Percentiles rank a stretch among this genome's conserved stretches.
phyloP scores from a whole-genome alignment of 345 rosid species.

The Triadica sebifera region DNA sequence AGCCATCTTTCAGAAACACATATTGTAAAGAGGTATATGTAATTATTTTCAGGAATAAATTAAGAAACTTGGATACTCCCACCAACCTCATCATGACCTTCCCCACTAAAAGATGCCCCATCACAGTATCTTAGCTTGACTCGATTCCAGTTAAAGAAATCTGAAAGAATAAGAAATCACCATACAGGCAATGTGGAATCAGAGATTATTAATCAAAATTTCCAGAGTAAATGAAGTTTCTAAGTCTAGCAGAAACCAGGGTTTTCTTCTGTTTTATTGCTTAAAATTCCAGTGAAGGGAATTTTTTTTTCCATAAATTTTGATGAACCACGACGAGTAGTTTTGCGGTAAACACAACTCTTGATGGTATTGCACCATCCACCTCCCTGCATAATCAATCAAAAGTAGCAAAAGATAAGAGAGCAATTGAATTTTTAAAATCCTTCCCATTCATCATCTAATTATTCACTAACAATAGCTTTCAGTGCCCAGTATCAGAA shows the following conservation, averaged over 20 bases:
- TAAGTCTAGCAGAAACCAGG: conserved; percentile 19
- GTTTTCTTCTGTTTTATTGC: conserved; percentile 29
- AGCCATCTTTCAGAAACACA: background rate
- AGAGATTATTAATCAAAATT: too few species aligned
- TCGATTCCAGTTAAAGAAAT: conserved; percentile 36
- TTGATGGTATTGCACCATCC: conserved; percentile 33
- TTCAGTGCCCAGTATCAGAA: too few species aligned
- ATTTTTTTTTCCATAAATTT: conserved; percentile 27
- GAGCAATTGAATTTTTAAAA: background rate
- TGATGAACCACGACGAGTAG: conserved; percentile 35
- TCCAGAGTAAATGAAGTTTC: background rate
- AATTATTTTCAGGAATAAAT: background rate
- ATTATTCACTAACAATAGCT: background rate
- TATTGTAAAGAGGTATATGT: background rate
- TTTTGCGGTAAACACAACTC: conserved; percentile 28
- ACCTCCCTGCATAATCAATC: conserved; percentile 21
- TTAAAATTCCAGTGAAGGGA: conserved; percentile 33
- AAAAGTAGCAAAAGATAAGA: too few species aligned
- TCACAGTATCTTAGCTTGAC: conserved; percentile 33
- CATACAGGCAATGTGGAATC: background rate
- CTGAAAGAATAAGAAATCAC: conserved; percentile 13
- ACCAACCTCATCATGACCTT: conserved; percentile 27
- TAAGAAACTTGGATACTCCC: background rate
- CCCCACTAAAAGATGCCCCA: conserved; percentile 35
- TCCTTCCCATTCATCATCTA: too few species aligned